Conservation (phyloP, 23 red algal genomes). For the Gracilaria gracilis region DNA sequence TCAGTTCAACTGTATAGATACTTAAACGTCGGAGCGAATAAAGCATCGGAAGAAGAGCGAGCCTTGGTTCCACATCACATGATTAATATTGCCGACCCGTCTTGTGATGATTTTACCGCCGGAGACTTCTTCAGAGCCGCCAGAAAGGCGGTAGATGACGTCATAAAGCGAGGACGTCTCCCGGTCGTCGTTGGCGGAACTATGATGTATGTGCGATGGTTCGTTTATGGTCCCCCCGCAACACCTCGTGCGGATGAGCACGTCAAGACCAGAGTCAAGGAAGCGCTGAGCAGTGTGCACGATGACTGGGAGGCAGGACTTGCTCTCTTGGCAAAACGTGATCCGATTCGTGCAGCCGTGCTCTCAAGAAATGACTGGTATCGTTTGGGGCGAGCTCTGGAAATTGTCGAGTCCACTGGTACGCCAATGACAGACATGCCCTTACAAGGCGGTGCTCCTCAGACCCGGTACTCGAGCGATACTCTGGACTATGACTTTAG, state of each 20-base stretch:
- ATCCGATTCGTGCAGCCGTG: slow-evolving; percentile 75
- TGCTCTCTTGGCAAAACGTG: slow-evolving; percentile 45
- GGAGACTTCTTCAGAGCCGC: slow-evolving; percentile 83
- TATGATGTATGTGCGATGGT: slow-evolving; percentile 97
- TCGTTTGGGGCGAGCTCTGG: slow-evolving; percentile 82
- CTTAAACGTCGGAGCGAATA: slow-evolving; percentile 90
- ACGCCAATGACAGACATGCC: slow-evolving; percentile 79
- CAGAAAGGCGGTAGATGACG: slow-evolving; percentile 28
- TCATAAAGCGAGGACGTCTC: slow-evolving; percentile 44
- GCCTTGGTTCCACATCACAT: slow-evolving; percentile 78
- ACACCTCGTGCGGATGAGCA: slow-evolving; percentile 28
- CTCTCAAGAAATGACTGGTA: slow-evolving; percentile 95
- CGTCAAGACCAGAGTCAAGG: slow-evolving; percentile 40
- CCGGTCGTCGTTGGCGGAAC: slow-evolving; percentile 98
- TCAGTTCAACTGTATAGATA: slow-evolving; percentile 86
- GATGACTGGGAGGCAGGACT: slow-evolving; percentile 81
- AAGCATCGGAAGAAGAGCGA: slow-evolving; percentile 71
- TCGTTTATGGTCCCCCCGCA: slow-evolving; percentile 79
- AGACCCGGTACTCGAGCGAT: not conserved
- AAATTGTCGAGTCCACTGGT: slow-evolving; percentile 76
- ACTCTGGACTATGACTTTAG: slow-evolving; percentile 79
- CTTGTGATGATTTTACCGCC: slow-evolving; percentile 63
- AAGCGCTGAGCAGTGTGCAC: slow-evolving; percentile 28
- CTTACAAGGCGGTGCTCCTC: slow-evolving; percentile 72
- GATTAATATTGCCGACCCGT: slow-evolving; percentile 63